Conservation (phyloP, 192 early-diverging fungal species). For the Gryganskiella cystojenkinii region DNA sequence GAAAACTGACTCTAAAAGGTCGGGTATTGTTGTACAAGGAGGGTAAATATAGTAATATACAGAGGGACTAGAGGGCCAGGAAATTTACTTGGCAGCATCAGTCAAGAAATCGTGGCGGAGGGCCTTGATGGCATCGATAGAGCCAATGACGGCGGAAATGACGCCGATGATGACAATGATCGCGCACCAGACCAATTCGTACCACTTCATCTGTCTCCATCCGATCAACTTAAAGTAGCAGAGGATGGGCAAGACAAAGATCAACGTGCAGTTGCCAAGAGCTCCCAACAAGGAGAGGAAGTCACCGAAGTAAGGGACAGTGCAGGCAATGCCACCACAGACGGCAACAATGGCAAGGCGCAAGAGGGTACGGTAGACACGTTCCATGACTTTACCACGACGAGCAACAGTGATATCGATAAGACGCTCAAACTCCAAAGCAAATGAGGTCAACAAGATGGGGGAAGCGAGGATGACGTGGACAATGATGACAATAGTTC, state of each 20-base stretch:
- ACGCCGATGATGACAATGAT: slow-evolving; percentile 68
- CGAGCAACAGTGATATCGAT: slow-evolving; percentile 65
- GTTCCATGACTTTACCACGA: slow-evolving; percentile 54
- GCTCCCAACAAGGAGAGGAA: slow-evolving; percentile 80
- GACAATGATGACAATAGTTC: slow-evolving; percentile 74
- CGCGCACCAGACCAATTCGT: slow-evolving; percentile 56
- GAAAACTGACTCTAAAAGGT: too few species aligned
- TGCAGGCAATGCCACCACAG: slow-evolving; percentile 62
- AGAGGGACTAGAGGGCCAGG: neutral
- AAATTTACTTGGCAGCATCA: neutral
- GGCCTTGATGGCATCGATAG: slow-evolving; percentile 63
- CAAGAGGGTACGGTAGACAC: slow-evolving; percentile 59
- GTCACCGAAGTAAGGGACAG: slow-evolving; percentile 80
- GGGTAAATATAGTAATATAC: too few species aligned
- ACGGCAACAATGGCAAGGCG: slow-evolving; percentile 62
- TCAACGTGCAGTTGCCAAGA: slow-evolving; percentile 72
- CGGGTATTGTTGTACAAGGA: too few species aligned
- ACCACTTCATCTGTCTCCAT: slow-evolving; percentile 51
- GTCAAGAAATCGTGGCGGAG: slow-evolving; percentile 54
- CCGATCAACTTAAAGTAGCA: slow-evolving; percentile 78
- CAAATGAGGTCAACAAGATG: slow-evolving; percentile 72
- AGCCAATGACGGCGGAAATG: slow-evolving; percentile 67
- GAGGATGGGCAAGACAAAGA: slow-evolving; percentile 81
- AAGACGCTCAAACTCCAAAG: slow-evolving; percentile 73
- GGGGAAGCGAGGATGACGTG: slow-evolving; percentile 82